These are phyloP conservation scores for Calonectria hongkongensis DNA, from an alignment of 2,329 filamentous ascomycete genomes.

Conservation along the genomic window DNA sequence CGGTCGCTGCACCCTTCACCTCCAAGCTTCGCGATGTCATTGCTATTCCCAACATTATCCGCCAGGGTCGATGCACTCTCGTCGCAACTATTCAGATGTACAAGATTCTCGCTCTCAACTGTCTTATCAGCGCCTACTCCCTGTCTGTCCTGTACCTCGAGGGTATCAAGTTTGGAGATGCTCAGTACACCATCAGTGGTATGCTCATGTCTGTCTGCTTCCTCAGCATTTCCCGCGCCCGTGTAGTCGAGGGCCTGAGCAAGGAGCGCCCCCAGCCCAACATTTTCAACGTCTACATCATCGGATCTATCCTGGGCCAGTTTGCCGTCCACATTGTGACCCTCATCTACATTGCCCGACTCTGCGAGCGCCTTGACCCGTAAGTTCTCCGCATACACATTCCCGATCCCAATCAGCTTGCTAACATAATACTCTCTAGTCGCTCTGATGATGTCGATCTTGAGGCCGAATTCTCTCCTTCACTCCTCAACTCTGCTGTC, in stretches of 20 bases:
- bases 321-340: conserved; percentile 97
- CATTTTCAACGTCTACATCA: conserved; percentile 99
- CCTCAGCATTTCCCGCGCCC: conserved; percentile 97
- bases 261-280: conserved; percentile 98
- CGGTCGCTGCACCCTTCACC: conserved; percentile 96
- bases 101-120: conserved; percentile 98
- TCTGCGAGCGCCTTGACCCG: conserved; percentile 90
- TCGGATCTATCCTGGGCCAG: conserved; percentile 96
- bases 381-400: conserved; percentile 69
- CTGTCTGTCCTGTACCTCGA: conserved; percentile 96
- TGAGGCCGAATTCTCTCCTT: conserved; percentile 95
- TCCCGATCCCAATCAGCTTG: background rate
- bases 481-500: conserved; percentile 95
- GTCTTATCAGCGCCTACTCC: conserved; percentile 97
- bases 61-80: conserved; percentile 96
- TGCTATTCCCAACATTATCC: conserved; percentile 98
- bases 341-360: conserved; percentile 93
- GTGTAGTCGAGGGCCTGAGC: conserved; percentile 94
- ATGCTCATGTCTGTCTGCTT: conserved; percentile 99
- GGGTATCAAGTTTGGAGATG: conserved; percentile 99
- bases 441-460: conserved; percentile 83
- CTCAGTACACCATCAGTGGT: conserved; percentile 97
- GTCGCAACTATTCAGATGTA: conserved; percentile 99
- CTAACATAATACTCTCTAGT: conserved; percentile 59
- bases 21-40: conserved; percentile 98